phyloP scores from a whole-genome alignment of 441 rosid species.

The Syzygium malaccense region DNA sequence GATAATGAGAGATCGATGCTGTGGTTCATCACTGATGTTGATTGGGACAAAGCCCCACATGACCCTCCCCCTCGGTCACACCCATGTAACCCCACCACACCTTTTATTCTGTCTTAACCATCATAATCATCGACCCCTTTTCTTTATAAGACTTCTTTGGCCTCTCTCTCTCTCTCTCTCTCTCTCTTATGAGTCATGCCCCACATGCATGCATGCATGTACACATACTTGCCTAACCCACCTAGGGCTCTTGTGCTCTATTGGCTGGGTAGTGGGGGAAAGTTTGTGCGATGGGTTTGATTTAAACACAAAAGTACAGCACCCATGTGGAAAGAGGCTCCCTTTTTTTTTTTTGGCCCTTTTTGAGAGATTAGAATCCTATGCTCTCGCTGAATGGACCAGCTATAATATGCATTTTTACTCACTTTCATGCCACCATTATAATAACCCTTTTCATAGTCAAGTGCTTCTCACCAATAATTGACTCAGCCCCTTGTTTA shows the following conservation, averaged over 20 bases:
- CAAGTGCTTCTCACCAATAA: constrained; percentile 28
- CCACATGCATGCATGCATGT: not conserved
- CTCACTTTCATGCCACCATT: not conserved
- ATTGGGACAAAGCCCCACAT: not conserved
- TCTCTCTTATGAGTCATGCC: constrained; percentile 15
- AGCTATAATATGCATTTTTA: not conserved
- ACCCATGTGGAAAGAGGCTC: constrained; percentile 21
- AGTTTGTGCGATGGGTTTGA: constrained; percentile 14
- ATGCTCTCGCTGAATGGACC: constrained; percentile 36
- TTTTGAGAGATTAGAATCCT: constrained; percentile 41
- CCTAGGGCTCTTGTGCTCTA: constrained; percentile 19
- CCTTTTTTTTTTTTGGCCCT: not conserved
- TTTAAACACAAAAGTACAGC: constrained; percentile 16
- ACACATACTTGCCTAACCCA: constrained; percentile 12
- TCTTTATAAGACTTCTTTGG: not conserved
- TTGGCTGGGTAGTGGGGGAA: constrained; percentile 9
- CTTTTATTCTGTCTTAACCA: not conserved
- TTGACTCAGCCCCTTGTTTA: constrained; percentile 22
- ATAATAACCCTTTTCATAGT: not conserved
- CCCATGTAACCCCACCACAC: not conserved
- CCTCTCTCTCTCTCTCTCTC: not conserved
- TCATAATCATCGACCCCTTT: not conserved
- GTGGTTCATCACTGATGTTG: constrained; percentile 3
- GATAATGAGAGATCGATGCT: constrained; percentile 28
- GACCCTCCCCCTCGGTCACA: not conserved